Percentiles rank a stretch among this genome's conserved stretches.
These are phyloP conservation scores for Thalassiosira pacifica DNA, from an alignment of 352 stramenopile species.

Conservation along the genomic window DNA sequence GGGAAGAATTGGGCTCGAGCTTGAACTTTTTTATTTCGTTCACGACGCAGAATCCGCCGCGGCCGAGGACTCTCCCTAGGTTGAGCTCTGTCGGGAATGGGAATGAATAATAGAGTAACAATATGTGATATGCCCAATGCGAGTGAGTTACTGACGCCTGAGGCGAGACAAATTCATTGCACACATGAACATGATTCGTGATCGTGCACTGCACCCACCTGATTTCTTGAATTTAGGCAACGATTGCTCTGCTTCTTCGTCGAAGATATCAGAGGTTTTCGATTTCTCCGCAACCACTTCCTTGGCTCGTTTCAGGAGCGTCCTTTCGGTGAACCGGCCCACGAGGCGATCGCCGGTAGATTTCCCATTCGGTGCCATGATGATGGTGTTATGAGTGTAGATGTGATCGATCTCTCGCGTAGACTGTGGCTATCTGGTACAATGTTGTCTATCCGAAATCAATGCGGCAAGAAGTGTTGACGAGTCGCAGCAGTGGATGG, in stretches of 20 bases:
- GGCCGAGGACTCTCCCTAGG: slow-evolving; percentile 76
- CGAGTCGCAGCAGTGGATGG: too few species aligned
- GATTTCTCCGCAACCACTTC: slow-evolving; percentile 77
- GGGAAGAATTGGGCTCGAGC: slow-evolving; percentile 56
- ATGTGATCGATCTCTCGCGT: too few species aligned
- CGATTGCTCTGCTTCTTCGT: slow-evolving; percentile 67
- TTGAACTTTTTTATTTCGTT: slow-evolving; percentile 82
- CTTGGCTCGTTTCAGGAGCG: slow-evolving; percentile 73
- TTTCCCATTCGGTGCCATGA: slow-evolving; percentile 6
- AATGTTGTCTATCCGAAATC: too few species aligned
- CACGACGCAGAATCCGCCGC: slow-evolving; percentile 84
- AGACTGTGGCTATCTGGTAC: too few species aligned
- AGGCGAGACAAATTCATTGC: too few species aligned
- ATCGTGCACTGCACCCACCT: slow-evolving; percentile 43
- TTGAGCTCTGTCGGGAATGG: slow-evolving; percentile 65
- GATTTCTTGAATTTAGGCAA: slow-evolving; percentile 68
- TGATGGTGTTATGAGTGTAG: too few species aligned
- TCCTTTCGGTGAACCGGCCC: slow-evolving; percentile 66
- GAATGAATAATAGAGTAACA: too few species aligned
- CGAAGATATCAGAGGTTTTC: slow-evolving; percentile 71
- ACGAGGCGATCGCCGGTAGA: slow-evolving; percentile 54
- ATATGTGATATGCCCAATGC: too few species aligned
- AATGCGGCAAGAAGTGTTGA: too few species aligned
- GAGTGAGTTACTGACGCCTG: neutral
- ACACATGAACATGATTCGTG: slow-evolving; percentile 16